These are phyloP conservation scores for Fusarium goolgardi DNA, from an alignment of 2,329 filamentous ascomycete genomes.

Conservation along the genomic window DNA sequence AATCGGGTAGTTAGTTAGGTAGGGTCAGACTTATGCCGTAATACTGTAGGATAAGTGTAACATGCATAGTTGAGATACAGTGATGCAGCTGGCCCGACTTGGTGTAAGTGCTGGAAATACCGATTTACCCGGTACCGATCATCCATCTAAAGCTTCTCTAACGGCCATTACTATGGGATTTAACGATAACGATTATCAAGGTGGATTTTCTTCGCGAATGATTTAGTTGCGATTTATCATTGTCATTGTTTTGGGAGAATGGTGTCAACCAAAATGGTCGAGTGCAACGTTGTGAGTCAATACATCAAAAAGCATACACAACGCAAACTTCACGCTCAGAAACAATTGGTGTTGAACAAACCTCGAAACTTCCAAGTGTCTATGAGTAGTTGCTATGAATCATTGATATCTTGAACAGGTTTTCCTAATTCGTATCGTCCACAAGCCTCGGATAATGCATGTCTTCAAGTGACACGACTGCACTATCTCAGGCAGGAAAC, in stretches of 20 bases:
- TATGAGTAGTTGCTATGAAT: background rate
- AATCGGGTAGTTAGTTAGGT: too few relatives aligned
- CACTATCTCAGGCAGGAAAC: background rate
- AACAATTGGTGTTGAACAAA: background rate
- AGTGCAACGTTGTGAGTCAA: background rate
- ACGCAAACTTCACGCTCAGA: background rate
- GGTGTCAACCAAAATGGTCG: background rate
- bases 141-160: background rate
- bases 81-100: background rate
- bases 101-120: background rate
- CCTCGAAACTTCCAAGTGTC: background rate
- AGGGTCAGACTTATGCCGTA: too few relatives aligned
- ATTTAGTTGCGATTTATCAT: background rate
- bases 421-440: background rate
- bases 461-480: background rate
- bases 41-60: background rate
- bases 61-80: background rate
- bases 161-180: background rate
- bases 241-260: background rate
- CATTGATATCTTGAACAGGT: background rate
- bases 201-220: background rate
- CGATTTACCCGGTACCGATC: background rate
- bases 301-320: background rate
- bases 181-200: background rate
- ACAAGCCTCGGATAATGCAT: constrained; percentile 3